Percentiles rank a stretch among this genome's conserved stretches.
Conservation (phyloP, 225 moss, liverwort and hornwort genomes). For the Sphagnum tenellum region DNA sequence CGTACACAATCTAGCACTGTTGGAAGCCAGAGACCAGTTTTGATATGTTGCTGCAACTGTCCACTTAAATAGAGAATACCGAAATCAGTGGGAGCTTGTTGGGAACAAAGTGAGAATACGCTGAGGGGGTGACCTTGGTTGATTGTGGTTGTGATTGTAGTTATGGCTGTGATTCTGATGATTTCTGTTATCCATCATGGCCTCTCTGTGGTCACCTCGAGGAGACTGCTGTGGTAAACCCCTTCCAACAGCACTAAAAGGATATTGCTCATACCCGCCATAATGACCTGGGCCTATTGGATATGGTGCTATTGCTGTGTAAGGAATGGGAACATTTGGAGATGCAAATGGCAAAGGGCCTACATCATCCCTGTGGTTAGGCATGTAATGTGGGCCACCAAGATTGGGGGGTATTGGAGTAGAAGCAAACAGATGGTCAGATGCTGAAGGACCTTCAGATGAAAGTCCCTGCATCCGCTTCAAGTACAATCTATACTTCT, state of each 20-base stretch:
- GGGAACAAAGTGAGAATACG: slow-evolving; percentile 88
- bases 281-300: slow-evolving; percentile 41
- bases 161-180: slow-evolving; percentile 19
- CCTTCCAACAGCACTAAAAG: slow-evolving; percentile 50
- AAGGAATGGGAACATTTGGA: slow-evolving; percentile 43
- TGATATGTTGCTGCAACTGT: too few relatives aligned
- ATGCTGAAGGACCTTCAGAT: slow-evolving; percentile 66
- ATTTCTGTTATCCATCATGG: slow-evolving; percentile 34
- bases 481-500: slow-evolving; percentile 81
- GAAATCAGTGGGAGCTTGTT: slow-evolving; percentile 53
- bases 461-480: slow-evolving; percentile 92
- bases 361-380: slow-evolving; percentile 65
- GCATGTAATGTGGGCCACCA: slow-evolving; percentile 63
- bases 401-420: slow-evolving; percentile 77
- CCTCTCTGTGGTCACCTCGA: slow-evolving; percentile 45
- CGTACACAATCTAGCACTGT: too few relatives aligned
- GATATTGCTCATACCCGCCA: slow-evolving; percentile 63
- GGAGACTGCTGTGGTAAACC: slow-evolving; percentile 52
- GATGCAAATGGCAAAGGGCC: slow-evolving; percentile 45
- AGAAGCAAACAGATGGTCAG: slow-evolving; percentile 86
- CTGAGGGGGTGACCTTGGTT: slow-evolving; percentile 63
- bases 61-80: background rate
- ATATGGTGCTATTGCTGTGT: slow-evolving; percentile 39
- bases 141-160: slow-evolving; percentile 29
- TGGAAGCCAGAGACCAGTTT: too few relatives aligned